Conservation (phyloP, 73 alveolate genomes). For the Paramecium caudatum region DNA sequence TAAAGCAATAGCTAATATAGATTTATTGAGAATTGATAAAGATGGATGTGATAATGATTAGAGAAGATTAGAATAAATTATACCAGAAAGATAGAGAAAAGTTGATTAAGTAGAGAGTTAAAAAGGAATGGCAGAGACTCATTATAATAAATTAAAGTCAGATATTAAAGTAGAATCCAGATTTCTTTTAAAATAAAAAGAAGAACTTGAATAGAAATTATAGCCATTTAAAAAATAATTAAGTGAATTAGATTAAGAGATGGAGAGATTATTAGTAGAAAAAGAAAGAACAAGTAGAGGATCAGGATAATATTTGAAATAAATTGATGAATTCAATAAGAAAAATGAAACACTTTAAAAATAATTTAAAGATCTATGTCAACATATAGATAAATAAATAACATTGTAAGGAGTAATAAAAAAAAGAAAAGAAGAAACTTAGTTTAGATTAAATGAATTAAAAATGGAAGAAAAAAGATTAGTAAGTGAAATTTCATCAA, state of each 20-base stretch:
- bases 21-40: not conserved
- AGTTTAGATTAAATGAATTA: not conserved
- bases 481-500: not conserved
- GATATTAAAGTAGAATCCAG: slow-evolving; percentile 24
- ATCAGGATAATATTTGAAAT: not conserved
- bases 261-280: slow-evolving; percentile 40
- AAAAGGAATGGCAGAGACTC: slow-evolving; percentile 12
- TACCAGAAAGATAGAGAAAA: slow-evolving; percentile 18
- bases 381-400: not conserved
- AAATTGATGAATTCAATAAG: not conserved
- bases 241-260: not conserved
- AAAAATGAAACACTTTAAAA: not conserved
- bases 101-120: slow-evolving; percentile 6
- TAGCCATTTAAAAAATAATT: not conserved
- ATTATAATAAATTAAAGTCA: slow-evolving; percentile 1
- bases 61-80: slow-evolving; percentile 28
- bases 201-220: slow-evolving; percentile 7
- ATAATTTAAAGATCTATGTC: not conserved
- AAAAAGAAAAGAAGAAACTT: not conserved
- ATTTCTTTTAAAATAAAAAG: not conserved
- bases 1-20: not conserved
- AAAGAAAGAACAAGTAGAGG: slow-evolving; percentile 45
- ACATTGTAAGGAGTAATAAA: not conserved
- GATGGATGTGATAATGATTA: not conserved
- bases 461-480: slow-evolving; percentile 1